Evolutionary conservation across 176 grass and related monocot genomes (phyloP).

Genomic region (Panicum miliaceum): DNA sequence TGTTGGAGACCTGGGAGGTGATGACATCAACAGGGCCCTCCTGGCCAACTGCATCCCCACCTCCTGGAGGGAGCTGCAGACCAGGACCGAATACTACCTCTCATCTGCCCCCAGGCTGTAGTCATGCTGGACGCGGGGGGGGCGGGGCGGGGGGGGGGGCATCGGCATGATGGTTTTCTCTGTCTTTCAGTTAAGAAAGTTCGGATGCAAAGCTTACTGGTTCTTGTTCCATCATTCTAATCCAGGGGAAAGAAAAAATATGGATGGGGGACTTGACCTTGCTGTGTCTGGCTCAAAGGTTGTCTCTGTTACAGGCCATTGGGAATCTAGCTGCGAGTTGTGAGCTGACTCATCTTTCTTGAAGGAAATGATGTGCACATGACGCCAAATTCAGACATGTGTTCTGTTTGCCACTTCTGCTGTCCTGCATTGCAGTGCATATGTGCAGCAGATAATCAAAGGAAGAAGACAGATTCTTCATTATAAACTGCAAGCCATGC

Average conservation of each 20-base stretch:
- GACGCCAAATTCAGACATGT: background rate
- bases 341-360: conserved; percentile 15
- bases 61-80: too few species aligned
- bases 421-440: too few species aligned
- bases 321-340: too few species aligned
- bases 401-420: too few species aligned
- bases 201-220: background rate
- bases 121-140: too few species aligned
- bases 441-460: background rate
- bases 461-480: background rate
- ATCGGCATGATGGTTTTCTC: conserved; percentile 46
- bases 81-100: too few species aligned
- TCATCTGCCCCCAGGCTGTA: too few species aligned
- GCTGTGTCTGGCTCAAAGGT: conserved; percentile 9
- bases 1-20: too few species aligned
- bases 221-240: conserved; percentile 8
- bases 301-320: background rate
- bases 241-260: background rate
- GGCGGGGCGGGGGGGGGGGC: too few species aligned
- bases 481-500: background rate
- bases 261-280: conserved; percentile 20
- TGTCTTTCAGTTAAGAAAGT: conserved; percentile 50
- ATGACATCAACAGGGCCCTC: too few species aligned
- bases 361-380: conserved; percentile 3
- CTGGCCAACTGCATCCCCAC: too few species aligned